Conservation (phyloP, 192 early-diverging fungal species). For the Chytriomyces sp. region DNA sequence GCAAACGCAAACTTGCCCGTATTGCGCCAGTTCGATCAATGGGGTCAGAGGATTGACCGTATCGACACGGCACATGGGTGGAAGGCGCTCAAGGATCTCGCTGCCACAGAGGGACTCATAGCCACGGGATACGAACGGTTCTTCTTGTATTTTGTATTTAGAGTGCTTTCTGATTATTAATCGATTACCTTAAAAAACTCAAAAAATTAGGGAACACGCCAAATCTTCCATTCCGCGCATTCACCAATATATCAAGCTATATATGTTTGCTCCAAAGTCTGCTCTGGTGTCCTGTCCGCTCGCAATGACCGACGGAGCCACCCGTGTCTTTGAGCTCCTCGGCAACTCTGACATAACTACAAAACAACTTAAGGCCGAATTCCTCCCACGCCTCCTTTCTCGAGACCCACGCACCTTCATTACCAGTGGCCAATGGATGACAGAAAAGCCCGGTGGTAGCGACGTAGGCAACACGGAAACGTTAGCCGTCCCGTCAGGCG, state of each 20-base stretch:
- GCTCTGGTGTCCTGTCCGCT: slow-evolving; percentile 71
- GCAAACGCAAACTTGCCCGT: slow-evolving; percentile 65
- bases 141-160: slow-evolving; percentile 53
- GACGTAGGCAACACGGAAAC: slow-evolving; percentile 71
- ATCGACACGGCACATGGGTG: slow-evolving; percentile 63
- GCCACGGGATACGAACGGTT: slow-evolving; percentile 66
- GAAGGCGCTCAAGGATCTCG: slow-evolving; percentile 60
- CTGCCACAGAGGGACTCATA: slow-evolving; percentile 67
- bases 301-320: slow-evolving; percentile 77
- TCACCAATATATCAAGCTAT: slow-evolving; percentile 66
- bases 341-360: slow-evolving; percentile 54
- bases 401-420: slow-evolving; percentile 66
- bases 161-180: too few species aligned
- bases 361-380: background rate
- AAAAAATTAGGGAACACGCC: too few species aligned
- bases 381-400: background rate
- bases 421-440: slow-evolving; percentile 80
- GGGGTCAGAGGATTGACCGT: slow-evolving; percentile 66
- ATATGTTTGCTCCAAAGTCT: slow-evolving; percentile 53
- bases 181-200: too few species aligned
- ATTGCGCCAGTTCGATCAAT: slow-evolving; percentile 70
- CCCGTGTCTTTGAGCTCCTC: slow-evolving; percentile 62
- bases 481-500: slow-evolving; percentile 50
- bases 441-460: slow-evolving; percentile 69
- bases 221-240: background rate